A percentile compares a stretch with the other conserved stretches of the same genome.
Conservation (phyloP, 78 protist species). For the Polysphondylium violaceum region DNA sequence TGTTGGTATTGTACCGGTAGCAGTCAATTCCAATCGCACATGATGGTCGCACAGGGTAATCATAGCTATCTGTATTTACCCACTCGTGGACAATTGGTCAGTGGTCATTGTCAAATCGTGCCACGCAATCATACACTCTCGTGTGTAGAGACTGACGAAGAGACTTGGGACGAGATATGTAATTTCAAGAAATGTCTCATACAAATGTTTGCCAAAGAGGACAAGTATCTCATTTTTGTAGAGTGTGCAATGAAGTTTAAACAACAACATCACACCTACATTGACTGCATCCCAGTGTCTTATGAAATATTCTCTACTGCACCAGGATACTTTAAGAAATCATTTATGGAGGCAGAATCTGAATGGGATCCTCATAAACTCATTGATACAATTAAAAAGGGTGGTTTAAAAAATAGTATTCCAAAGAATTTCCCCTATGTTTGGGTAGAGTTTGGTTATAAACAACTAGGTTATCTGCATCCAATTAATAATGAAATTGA, state of each 20-base stretch:
- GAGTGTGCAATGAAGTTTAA: conserved; percentile 64
- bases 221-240: conserved; percentile 50
- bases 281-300: conserved; percentile 74
- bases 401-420: conserved; percentile 42
- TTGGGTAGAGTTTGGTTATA: conserved; percentile 74
- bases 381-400: conserved; percentile 53
- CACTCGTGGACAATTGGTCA: conserved; percentile 9
- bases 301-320: conserved; percentile 32
- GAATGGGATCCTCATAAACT: conserved; percentile 80
- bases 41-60: conserved; percentile 21
- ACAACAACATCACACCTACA: conserved; percentile 8
- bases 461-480: conserved; percentile 80
- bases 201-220: conserved; percentile 62
- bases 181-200: conserved; percentile 71
- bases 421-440: conserved; percentile 86
- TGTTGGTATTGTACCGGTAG: conserved; percentile 59
- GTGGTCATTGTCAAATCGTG: conserved; percentile 85
- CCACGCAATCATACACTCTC: conserved; percentile 55
- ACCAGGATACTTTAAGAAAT: conserved; percentile 80
- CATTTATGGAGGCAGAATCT: conserved; percentile 60
- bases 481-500: conserved; percentile 81
- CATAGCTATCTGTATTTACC: conserved; percentile 51
- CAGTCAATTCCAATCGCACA: conserved; percentile 15
- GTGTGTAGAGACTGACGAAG: conserved; percentile 45
- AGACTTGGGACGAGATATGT: conserved; percentile 62